Evolutionary conservation across 139 green algal genomes (phyloP).

Genomic region (Astrephomene gubernaculifera): DNA sequence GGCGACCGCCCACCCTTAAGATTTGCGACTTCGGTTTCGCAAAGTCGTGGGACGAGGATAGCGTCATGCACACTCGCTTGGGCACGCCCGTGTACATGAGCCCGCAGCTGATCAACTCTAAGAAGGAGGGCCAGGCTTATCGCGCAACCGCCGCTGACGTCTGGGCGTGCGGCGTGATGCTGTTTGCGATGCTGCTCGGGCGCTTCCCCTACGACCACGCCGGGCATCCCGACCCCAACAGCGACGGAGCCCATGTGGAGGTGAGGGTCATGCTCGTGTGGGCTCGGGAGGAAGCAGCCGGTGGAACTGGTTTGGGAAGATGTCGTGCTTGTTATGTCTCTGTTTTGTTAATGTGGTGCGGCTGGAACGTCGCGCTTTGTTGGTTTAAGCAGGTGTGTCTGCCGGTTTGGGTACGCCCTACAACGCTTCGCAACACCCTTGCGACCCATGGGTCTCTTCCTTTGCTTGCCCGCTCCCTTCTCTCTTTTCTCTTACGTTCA

Average conservation of each 20-base stretch:
- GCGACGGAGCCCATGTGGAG: constrained; percentile 53
- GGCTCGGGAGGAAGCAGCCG: too few relatives aligned
- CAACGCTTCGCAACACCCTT: too few relatives aligned
- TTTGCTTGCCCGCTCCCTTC: neutral
- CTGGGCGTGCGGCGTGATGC: constrained; percentile 71
- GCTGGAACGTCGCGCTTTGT: too few relatives aligned
- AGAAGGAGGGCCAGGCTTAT: constrained; percentile 49
- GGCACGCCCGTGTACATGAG: constrained; percentile 78
- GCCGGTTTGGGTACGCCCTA: too few relatives aligned
- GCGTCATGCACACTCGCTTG: constrained; percentile 75
- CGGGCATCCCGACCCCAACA: constrained; percentile 64
- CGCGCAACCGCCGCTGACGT: constrained; percentile 54
- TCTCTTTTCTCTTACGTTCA: constrained; percentile 10
- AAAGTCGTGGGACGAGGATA: constrained; percentile 67
- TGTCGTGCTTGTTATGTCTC: too few relatives aligned
- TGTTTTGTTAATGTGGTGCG: too few relatives aligned
- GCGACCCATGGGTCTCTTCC: too few relatives aligned
- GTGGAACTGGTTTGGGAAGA: too few relatives aligned
- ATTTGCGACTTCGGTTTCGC: constrained; percentile 80
- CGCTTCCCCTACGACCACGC: constrained; percentile 73
- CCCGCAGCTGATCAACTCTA: constrained; percentile 49
- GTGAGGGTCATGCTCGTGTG: too few relatives aligned
- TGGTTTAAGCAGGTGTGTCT: too few relatives aligned
- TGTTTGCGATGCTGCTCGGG: constrained; percentile 77
- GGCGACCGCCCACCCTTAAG: constrained; percentile 77